These are phyloP conservation scores for Byssochlamys sp. DNA, from an alignment of 2,329 filamentous ascomycete species.

Conservation along the genomic window DNA sequence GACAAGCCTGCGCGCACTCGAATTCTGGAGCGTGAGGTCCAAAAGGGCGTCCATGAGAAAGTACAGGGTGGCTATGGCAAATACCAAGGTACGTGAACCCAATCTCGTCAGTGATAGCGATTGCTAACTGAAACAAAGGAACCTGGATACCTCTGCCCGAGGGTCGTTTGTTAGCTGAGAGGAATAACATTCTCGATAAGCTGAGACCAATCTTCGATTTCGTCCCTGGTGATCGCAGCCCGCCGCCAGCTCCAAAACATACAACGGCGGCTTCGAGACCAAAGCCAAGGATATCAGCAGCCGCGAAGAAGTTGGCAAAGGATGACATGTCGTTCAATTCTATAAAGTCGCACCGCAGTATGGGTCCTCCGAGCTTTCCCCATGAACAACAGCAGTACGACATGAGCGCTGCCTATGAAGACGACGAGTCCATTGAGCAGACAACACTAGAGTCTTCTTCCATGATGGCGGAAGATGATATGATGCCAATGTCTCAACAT, in stretches of 20 bases:
- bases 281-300: constrained; percentile 58
- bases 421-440: constrained; percentile 75
- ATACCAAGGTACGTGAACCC: constrained; percentile 65
- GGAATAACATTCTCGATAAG: constrained; percentile 77
- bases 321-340: constrained; percentile 23
- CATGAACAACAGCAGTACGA: constrained; percentile 61
- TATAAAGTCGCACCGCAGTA: constrained; percentile 21
- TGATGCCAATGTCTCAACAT: constrained; percentile 59
- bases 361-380: constrained; percentile 28
- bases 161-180: constrained; percentile 70
- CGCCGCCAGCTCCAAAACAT: constrained; percentile 88
- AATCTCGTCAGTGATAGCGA: neutral
- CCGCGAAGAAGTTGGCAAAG: constrained; percentile 44
- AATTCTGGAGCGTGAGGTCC: constrained; percentile 91
- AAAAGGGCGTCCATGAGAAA: constrained; percentile 93
- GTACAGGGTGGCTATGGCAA: constrained; percentile 97
- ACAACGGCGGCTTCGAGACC: constrained; percentile 65
- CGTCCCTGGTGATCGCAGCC: constrained; percentile 71
- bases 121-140: constrained; percentile 41
- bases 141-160: constrained; percentile 89
- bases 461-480: constrained; percentile 74
- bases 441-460: constrained; percentile 74
- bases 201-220: constrained; percentile 84
- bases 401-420: constrained; percentile 54
- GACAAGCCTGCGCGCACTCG: constrained; percentile 92